Evolutionary conservation across 2,329 filamentous ascomycete species (phyloP).

Genomic region (Grosmannia penicillata): DNA sequence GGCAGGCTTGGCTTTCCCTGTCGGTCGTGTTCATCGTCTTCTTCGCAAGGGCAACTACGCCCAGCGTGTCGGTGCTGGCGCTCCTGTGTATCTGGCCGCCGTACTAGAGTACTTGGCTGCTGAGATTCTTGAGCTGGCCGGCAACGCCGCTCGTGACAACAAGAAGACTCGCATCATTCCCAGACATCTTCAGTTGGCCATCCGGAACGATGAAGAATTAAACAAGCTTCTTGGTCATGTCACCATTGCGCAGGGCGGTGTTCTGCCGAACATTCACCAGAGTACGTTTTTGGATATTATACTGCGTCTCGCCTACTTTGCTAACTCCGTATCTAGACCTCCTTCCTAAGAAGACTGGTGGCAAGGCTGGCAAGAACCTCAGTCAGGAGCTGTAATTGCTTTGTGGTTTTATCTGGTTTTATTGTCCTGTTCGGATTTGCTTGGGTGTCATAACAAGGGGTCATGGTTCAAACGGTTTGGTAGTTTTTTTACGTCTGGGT

Average conservation of each 20-base stretch:
- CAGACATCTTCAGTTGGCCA: constrained; percentile 96
- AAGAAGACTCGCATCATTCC: constrained; percentile 99
- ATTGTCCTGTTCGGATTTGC: constrained; percentile 45
- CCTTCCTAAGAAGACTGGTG: constrained; percentile 88
- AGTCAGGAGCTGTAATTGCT: constrained; percentile 82
- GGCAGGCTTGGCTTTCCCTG: constrained; percentile 96
- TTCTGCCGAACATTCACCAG: constrained; percentile 97
- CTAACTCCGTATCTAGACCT: constrained; percentile 51
- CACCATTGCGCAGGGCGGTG: constrained; percentile 96
- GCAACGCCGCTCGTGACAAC: constrained; percentile 97
- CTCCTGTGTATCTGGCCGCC: constrained; percentile 90
- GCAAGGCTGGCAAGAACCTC: constrained; percentile 80
- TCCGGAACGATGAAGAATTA: constrained; percentile 98
- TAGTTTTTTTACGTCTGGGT: constrained; percentile 47
- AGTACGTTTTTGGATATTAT: constrained; percentile 46
- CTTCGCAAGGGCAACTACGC: constrained; percentile 98
- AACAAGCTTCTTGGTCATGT: constrained; percentile 96
- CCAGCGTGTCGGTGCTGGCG: constrained; percentile 97
- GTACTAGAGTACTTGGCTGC: constrained; percentile 97
- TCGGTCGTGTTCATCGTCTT: constrained; percentile 99
- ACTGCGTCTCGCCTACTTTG: not conserved
- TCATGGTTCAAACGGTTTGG: constrained; percentile 60
- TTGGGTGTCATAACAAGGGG: constrained; percentile 70
- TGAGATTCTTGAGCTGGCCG: constrained; percentile 96
- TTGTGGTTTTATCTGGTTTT: constrained; percentile 32